Base-by-base conservation (phyloP, 2,329 filamentous ascomycete species). In the Aspergillus thermomutatus region DNA sequence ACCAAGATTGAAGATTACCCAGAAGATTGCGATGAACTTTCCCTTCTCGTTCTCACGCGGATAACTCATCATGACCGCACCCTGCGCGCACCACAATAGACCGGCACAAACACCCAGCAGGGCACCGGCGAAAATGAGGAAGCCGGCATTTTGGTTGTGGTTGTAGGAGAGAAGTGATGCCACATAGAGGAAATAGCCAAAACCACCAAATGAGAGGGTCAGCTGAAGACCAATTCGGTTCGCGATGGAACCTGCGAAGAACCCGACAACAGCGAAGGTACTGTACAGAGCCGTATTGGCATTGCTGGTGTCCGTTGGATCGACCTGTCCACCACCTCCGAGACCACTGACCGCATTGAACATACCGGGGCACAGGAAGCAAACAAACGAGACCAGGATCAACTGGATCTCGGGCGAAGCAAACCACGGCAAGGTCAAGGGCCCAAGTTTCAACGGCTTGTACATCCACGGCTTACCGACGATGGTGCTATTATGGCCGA, bases 1-100 rank as follows among this genome's bases (percentile, higher is more conserved):
- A 65, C 92, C 92, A 57, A 92, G 75, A 75, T 96, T 96, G 82
- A 96, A 97, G 68, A 97, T 95, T 72, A 92, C 87, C 92, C 92
- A 96, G 77, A 96, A 96, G 79, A 86, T 87, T 59, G 89, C 89
- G 72, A 96, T 96, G 73, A 92, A 96, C 58, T 87, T 87, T 47
- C 92, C 92, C 80, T 96, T 96, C 62, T 85, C 84, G 34, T 84
- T 75, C 76, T 96, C 92, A 21, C 83, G 80, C 1, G 92, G 92
- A 72, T 96, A 96, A 43, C 89, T 87, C 85, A 96, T 93, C 77
- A 82, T 81, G 49, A 82, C 75, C 1, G 79, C 75, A 48, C 79
- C 79, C 62, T 82, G 79, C 1, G 79, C 79, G 55, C 75, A 77
- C 80, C 80, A 82, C 43, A 82, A 64, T 52, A 80, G 69, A 60